Conservation (phyloP, 805 yeast genomes). For the Suhomyces sp. region DNA sequence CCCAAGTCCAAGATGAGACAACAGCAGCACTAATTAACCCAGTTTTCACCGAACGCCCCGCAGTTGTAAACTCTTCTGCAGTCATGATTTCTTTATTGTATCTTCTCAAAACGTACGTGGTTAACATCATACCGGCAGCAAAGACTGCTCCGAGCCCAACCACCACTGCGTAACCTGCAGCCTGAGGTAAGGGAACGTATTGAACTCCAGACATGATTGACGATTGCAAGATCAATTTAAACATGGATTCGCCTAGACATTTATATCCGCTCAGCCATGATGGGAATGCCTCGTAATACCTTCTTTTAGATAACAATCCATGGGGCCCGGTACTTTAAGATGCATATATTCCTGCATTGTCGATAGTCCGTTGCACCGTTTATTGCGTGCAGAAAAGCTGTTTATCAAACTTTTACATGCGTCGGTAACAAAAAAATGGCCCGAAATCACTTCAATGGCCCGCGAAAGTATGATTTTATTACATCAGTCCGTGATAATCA, state of each 20-base stretch:
- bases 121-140: slow-evolving; percentile 73
- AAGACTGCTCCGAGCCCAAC: slow-evolving; percentile 85
- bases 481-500: not conserved
- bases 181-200: slow-evolving; percentile 53
- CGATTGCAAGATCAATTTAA: slow-evolving; percentile 8
- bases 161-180: slow-evolving; percentile 85
- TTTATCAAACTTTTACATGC: not conserved
- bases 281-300: not conserved
- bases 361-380: not conserved
- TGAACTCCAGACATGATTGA: slow-evolving; percentile 9
- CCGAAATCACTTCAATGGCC: not conserved
- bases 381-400: not conserved
- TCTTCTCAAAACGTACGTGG: slow-evolving; percentile 66
- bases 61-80: slow-evolving; percentile 91
- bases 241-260: not conserved
- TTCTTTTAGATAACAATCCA: not conserved
- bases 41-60: slow-evolving; percentile 83
- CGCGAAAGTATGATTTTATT: not conserved
- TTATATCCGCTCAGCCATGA: not conserved
- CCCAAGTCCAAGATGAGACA: slow-evolving; percentile 86
- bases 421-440: not conserved
- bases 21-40: slow-evolving; percentile 88
- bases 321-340: not conserved
- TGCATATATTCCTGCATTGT: not conserved
- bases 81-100: slow-evolving; percentile 85